Percentiles rank a stretch among this genome's conserved stretches.
phyloP scores from a whole-genome alignment of 2,329 filamentous ascomycete species.

The Chrysoporthe puriensis region DNA sequence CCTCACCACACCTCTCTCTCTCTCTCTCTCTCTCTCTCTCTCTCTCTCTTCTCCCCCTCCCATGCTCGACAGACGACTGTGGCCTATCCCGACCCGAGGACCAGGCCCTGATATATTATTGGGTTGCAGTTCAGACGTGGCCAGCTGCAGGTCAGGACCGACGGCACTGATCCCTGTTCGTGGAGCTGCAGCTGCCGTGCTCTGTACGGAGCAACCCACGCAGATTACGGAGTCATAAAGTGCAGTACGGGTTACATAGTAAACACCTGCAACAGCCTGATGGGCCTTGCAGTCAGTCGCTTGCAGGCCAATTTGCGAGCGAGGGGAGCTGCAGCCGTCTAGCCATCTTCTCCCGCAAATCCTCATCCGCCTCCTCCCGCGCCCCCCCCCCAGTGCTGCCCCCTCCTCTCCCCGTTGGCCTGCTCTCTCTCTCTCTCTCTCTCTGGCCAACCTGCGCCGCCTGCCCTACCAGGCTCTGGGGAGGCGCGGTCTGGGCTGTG shows the following conservation, averaged over 20 bases:
- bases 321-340: neutral
- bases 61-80: neutral
- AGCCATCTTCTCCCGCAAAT: neutral
- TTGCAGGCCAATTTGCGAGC: neutral
- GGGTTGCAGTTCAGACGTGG: slow-evolving; percentile 2
- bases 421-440: neutral
- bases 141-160: neutral
- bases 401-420: neutral
- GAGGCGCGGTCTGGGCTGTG: neutral
- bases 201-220: neutral
- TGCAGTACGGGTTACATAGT: neutral
- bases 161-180: neutral
- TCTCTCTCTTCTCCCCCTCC: too few species aligned
- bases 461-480: neutral
- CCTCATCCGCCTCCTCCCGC: neutral
- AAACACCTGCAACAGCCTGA: neutral
- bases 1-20: too few species aligned
- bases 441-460: neutral
- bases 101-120: neutral
- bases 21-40: too few species aligned
- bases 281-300: neutral
- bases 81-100: neutral
- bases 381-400: neutral
- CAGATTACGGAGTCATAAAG: neutral
- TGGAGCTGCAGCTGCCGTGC: neutral